Conservation (phyloP, 2,329 filamentous ascomycete genomes). For the Metarhizium rileyi region DNA sequence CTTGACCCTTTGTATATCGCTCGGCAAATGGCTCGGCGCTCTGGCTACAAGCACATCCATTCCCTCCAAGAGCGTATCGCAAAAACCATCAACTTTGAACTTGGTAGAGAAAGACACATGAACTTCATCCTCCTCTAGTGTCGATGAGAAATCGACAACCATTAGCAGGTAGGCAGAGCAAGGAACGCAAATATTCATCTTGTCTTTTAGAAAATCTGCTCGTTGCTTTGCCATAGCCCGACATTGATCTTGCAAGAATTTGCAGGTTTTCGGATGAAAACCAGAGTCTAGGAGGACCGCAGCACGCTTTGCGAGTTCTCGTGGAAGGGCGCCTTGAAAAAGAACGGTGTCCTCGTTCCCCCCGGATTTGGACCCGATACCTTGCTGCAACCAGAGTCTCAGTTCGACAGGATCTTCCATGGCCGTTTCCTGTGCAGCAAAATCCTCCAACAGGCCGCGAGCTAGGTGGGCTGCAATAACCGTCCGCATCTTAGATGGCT, state of each 20-base stretch:
- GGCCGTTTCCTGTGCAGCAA: slow-evolving; percentile 40
- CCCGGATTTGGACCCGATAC: slow-evolving; percentile 23
- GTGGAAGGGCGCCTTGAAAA: slow-evolving; percentile 42
- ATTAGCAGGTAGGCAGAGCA: slow-evolving; percentile 56
- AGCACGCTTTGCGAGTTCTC: slow-evolving; percentile 38
- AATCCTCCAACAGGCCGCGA: slow-evolving; percentile 38
- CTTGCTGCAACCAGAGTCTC: slow-evolving; percentile 43
- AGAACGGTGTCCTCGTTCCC: slow-evolving; percentile 30
- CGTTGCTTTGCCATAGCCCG: slow-evolving; percentile 38
- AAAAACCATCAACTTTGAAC: slow-evolving; percentile 47
- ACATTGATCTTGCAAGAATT: slow-evolving; percentile 38
- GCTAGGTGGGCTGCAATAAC: slow-evolving; percentile 40
- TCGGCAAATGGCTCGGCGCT: slow-evolving; percentile 58
- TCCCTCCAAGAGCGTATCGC: slow-evolving; percentile 43
- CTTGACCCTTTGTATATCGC: slow-evolving; percentile 62
- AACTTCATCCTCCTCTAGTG: slow-evolving; percentile 55
- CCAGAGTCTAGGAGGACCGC: slow-evolving; percentile 48
- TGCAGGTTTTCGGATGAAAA: slow-evolving; percentile 41
- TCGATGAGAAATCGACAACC: slow-evolving; percentile 54
- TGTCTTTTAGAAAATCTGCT: slow-evolving; percentile 42
- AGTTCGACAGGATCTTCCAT: slow-evolving; percentile 41
- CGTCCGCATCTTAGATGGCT: slow-evolving; percentile 32
- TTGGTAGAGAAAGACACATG: slow-evolving; percentile 58
- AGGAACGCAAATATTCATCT: slow-evolving; percentile 50
- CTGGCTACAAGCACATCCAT: slow-evolving; percentile 58